These are phyloP conservation scores for Trichomonascus vanleenenianus DNA, from an alignment of 805 yeast species.

Conservation along the genomic window DNA sequence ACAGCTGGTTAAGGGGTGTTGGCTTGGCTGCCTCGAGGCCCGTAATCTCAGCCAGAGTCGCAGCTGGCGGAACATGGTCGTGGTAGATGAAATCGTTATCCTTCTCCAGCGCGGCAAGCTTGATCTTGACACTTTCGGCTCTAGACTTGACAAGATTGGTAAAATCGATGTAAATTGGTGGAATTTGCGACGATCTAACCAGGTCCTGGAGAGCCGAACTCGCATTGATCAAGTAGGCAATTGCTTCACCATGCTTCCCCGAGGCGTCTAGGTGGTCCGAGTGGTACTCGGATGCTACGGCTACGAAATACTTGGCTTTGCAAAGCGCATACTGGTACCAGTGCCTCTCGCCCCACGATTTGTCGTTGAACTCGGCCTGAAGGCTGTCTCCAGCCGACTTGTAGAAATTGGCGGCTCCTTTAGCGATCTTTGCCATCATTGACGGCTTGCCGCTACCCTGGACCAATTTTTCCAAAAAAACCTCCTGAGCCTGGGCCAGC, in stretches of 20 bases:
- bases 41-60: slow-evolving; percentile 56
- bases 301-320: slow-evolving; percentile 48
- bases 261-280: slow-evolving; percentile 46
- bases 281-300: slow-evolving; percentile 54
- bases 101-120: slow-evolving; percentile 43
- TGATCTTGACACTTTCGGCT: slow-evolving; percentile 22
- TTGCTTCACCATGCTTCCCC: slow-evolving; percentile 66
- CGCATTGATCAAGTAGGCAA: slow-evolving; percentile 55
- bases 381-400: slow-evolving; percentile 43
- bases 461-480: slow-evolving; percentile 58
- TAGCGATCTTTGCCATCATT: slow-evolving; percentile 67
- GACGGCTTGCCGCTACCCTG: slow-evolving; percentile 46
- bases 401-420: slow-evolving; percentile 50
- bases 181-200: slow-evolving; percentile 16
- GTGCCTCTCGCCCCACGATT: slow-evolving; percentile 35
- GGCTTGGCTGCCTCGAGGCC: slow-evolving; percentile 62
- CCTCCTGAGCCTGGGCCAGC: slow-evolving; percentile 86
- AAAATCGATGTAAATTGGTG: slow-evolving; percentile 17
- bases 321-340: slow-evolving; percentile 49
- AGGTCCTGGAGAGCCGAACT: slow-evolving; percentile 25
- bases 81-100: slow-evolving; percentile 91
- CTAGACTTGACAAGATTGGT: slow-evolving; percentile 17
- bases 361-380: slow-evolving; percentile 18
- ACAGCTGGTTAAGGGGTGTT: slow-evolving; percentile 37
- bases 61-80: slow-evolving; percentile 56